These are phyloP conservation scores for Collybia sordida DNA, from an alignment of 768 basidiomycete genomes.

Conservation along the genomic window DNA sequence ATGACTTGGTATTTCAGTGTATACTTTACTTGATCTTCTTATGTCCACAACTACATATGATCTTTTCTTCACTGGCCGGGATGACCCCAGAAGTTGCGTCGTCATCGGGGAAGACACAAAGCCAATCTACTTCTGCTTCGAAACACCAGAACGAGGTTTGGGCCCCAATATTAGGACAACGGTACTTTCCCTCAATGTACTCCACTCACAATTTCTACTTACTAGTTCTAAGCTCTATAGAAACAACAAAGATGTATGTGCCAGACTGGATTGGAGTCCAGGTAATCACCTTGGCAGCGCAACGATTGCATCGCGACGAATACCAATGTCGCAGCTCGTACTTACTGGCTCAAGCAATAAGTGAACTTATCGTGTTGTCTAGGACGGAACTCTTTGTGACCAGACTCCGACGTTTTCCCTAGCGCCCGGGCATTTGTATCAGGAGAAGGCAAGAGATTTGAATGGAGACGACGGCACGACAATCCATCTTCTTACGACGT, in stretches of 20 bases:
- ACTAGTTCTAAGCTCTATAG: slow-evolving; percentile 34
- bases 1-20: slow-evolving; percentile 30
- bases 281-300: slow-evolving; percentile 56
- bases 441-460: slow-evolving; percentile 56
- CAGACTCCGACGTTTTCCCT: slow-evolving; percentile 16
- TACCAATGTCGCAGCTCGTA: slow-evolving; percentile 66
- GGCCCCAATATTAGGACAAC: slow-evolving; percentile 46
- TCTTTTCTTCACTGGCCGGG: slow-evolving; percentile 69
- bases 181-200: slow-evolving; percentile 25
- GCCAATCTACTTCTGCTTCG: slow-evolving; percentile 65
- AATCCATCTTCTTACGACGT: slow-evolving; percentile 62
- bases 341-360: slow-evolving; percentile 47
- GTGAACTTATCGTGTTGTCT: slow-evolving; percentile 32
- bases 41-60: slow-evolving; percentile 47
- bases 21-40: slow-evolving; percentile 31
- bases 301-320: slow-evolving; percentile 50
- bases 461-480: slow-evolving; percentile 60
- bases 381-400: slow-evolving; percentile 13
- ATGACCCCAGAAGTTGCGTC: slow-evolving; percentile 66
- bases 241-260: slow-evolving; percentile 50
- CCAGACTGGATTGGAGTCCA: slow-evolving; percentile 49
- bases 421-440: slow-evolving; percentile 64
- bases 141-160: slow-evolving; percentile 50
- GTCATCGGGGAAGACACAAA: slow-evolving; percentile 65
- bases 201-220: slow-evolving; percentile 5